Percentiles rank a stretch among this genome's conserved stretches.
phyloP scores from a whole-genome alignment of 2,329 filamentous ascomycete genomes.

The Scedosporium boydii region DNA sequence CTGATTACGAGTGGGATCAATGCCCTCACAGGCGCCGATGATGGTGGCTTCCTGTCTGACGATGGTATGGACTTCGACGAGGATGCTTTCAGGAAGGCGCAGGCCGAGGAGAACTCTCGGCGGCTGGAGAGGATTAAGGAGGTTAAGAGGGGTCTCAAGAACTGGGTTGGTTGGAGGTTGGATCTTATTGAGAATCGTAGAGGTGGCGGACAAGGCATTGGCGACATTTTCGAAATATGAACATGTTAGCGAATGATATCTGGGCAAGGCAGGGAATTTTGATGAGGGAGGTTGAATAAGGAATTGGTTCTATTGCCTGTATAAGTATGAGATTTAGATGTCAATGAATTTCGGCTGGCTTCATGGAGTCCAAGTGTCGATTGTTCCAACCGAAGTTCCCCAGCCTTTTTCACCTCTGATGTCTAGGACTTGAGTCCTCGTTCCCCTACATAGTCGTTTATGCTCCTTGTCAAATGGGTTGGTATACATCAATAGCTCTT shows the following conservation, averaged over 20 bases:
- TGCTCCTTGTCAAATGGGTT: no score
- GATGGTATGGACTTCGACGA: conserved; percentile 57
- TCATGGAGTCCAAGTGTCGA: neutral
- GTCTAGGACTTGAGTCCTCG: no score
- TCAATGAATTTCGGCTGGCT: neutral
- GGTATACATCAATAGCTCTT: no score
- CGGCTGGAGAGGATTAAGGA: conserved; percentile 55
- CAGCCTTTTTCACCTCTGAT: no score
- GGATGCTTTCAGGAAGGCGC: conserved; percentile 53
- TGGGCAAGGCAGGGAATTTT: no score
- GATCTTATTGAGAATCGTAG: conserved; percentile 52
- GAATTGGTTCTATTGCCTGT: neutral
- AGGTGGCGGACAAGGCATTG: conserved; percentile 48
- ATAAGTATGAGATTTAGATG: neutral
- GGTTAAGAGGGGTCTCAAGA: conserved; percentile 53
- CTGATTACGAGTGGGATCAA: conserved; percentile 51
- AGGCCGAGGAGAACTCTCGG: conserved; percentile 51
- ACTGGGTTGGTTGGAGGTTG: conserved; percentile 59
- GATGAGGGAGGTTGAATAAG: neutral
- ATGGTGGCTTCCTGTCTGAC: conserved; percentile 42
- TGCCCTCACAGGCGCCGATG: conserved; percentile 44
- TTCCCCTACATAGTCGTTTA: no score
- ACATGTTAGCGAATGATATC: no score
- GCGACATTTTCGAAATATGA: conserved; percentile 56
- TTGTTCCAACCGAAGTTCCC: no score